Evolutionary conservation across 305 asterid species (phyloP).

Genomic region (Rubia occidens): DNA sequence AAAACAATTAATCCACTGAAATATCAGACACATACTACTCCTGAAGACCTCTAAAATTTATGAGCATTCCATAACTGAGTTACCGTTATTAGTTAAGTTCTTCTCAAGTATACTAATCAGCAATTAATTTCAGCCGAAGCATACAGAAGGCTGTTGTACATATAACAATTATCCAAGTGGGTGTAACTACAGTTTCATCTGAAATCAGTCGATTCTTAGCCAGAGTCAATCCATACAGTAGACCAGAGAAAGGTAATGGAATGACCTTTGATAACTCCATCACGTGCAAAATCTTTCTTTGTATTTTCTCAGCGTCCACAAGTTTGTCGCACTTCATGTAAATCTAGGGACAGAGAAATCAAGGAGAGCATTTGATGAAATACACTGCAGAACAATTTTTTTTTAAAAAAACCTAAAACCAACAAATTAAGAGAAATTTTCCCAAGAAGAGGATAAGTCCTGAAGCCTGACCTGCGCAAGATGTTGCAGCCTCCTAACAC

Average conservation of each 20-base stretch:
- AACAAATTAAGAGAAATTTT: conserved; percentile 8
- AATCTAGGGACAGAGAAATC: conserved; percentile 31
- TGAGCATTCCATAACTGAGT: background rate
- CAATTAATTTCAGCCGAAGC: background rate
- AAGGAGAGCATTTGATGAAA: background rate
- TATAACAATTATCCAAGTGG: background rate
- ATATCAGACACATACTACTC: background rate
- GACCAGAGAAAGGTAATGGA: conserved; percentile 13
- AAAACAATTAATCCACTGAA: background rate
- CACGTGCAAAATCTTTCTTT: conserved; percentile 61
- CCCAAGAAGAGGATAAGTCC: conserved; percentile 14
- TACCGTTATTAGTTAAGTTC: background rate
- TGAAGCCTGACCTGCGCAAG: conserved; percentile 56
- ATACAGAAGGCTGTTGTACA: background rate
- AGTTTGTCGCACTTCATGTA: conserved; percentile 47
- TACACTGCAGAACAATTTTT: background rate
- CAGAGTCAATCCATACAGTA: conserved; percentile 1
- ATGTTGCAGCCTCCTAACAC: conserved; percentile 67
- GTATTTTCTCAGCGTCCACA: conserved; percentile 59
- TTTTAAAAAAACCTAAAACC: background rate
- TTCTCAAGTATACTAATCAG: background rate
- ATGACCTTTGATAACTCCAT: conserved; percentile 71
- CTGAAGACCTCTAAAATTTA: background rate
- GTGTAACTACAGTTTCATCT: background rate
- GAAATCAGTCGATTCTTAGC: background rate